Percentiles rank a stretch among this genome's conserved stretches.
Conservation (phyloP, 2,329 filamentous ascomycete species). For the Phoma sp. region DNA sequence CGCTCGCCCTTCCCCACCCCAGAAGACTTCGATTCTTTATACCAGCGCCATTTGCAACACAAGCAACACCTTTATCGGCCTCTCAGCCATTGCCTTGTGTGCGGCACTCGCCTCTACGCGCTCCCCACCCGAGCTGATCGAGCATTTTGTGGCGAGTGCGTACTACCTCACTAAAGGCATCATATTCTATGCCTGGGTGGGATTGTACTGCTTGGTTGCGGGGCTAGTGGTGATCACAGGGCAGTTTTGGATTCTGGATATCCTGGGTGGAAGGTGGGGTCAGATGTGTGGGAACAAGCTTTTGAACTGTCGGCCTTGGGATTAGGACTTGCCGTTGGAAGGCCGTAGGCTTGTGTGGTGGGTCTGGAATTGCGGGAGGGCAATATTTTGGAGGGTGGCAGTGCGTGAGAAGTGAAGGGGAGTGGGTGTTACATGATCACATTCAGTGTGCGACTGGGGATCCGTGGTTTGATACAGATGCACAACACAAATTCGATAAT, state of each 20-base stretch:
- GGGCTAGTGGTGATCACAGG: background rate
- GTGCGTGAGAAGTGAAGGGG: no score
- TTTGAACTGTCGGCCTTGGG: slow-evolving; percentile 16
- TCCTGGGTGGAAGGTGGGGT: background rate
- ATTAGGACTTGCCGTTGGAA: background rate
- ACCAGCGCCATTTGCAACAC: background rate
- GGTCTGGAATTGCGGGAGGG: no score
- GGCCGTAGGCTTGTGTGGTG: no score
- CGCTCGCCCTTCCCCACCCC: background rate
- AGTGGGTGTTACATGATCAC: no score
- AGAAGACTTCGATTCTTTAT: background rate
- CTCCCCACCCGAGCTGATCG: background rate
- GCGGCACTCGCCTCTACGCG: background rate
- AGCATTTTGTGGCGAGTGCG: background rate
- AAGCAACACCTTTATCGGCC: background rate
- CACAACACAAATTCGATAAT: no score
- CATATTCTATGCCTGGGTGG: background rate
- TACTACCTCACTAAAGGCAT: background rate
- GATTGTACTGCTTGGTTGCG: background rate
- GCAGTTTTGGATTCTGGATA: slow-evolving; percentile 7
- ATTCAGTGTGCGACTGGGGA: no score
- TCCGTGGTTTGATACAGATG: no score
- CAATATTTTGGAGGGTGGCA: no score
- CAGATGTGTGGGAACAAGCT: slow-evolving; percentile 21
- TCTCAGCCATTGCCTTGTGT: background rate